Evolutionary conservation across 2,329 filamentous ascomycete genomes (phyloP).

Genomic region (Alternaria incomplexa): DNA sequence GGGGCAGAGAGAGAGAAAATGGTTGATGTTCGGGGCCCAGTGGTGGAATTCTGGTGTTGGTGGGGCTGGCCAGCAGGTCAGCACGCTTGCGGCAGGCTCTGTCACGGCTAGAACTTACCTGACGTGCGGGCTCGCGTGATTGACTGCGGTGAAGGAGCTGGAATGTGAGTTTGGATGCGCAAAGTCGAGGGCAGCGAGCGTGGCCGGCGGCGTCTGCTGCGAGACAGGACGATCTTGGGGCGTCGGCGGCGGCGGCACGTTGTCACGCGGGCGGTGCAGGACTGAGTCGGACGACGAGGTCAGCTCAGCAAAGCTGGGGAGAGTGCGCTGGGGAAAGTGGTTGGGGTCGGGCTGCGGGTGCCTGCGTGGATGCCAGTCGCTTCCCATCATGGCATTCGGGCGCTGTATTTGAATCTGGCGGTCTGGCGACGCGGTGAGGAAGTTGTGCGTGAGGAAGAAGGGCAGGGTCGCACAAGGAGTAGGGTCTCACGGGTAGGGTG

Average conservation of each 20-base stretch:
- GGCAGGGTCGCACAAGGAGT: constrained; percentile 13
- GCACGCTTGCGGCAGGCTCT: constrained; percentile 3
- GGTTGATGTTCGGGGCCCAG: constrained; percentile 8
- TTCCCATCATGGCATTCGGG: constrained; percentile 19
- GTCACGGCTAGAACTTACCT: constrained; percentile 13
- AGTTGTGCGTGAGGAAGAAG: constrained; percentile 2
- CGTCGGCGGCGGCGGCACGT: constrained; percentile 7
- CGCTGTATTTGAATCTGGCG: constrained; percentile 5
- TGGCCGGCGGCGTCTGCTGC: constrained; percentile 7
- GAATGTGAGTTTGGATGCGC: constrained; percentile 1
- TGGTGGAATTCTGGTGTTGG: constrained; percentile 12
- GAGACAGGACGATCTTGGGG: constrained; percentile 10
- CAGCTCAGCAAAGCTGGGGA: constrained; percentile 34
- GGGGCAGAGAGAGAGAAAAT: constrained; percentile 8
- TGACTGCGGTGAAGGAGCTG: constrained; percentile 18
- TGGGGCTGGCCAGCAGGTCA: constrained; percentile 17
- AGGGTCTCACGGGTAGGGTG: constrained; percentile 9
- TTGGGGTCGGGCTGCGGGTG: constrained; percentile 13
- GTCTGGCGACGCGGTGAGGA: constrained; percentile 4
- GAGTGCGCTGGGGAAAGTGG: constrained; percentile 18
- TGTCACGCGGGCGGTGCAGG: constrained; percentile 22
- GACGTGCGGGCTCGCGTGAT: constrained; percentile 22
- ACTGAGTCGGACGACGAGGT: constrained; percentile 23
- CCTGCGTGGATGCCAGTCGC: constrained; percentile 19
- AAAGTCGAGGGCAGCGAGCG: background rate